Evolutionary conservation across 208 protist species (phyloP).

Genomic region (Trypanosoma caninum): DNA sequence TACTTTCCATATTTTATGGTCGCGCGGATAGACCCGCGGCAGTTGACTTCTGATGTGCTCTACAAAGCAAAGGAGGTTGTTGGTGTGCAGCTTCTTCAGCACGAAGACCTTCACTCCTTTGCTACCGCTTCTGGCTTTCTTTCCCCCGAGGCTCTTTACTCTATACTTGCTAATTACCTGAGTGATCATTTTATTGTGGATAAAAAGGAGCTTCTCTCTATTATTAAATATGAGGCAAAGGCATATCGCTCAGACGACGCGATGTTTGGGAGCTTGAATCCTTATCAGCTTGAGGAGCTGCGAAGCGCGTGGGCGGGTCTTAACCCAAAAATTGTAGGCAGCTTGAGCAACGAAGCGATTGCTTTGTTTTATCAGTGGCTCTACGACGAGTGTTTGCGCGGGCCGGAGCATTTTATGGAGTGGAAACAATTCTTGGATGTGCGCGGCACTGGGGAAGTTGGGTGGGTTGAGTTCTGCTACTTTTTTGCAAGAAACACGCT

Average conservation of each 20-base stretch:
- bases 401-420: constrained; percentile 14
- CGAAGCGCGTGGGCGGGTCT: constrained; percentile 48
- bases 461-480: constrained; percentile 71
- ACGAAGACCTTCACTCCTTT: constrained; percentile 29
- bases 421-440: constrained; percentile 47
- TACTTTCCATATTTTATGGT: constrained; percentile 43
- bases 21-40: constrained; percentile 27
- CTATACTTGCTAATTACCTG: constrained; percentile 27
- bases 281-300: constrained; percentile 41
- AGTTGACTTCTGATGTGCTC: constrained; percentile 29
- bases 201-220: constrained; percentile 18
- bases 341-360: constrained; percentile 39
- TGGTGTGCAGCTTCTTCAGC: constrained; percentile 26
- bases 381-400: constrained; percentile 27
- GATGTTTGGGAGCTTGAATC: constrained; percentile 26
- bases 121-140: constrained; percentile 33
- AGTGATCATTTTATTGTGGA: constrained; percentile 23
- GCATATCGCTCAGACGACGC: constrained; percentile 14
- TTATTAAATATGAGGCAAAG: constrained; percentile 22
- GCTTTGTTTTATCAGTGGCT: constrained; percentile 46
- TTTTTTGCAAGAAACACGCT: constrained; percentile 41
- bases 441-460: constrained; percentile 18
- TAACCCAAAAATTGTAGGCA: constrained; percentile 34
- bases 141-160: constrained; percentile 38
- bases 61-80: constrained; percentile 15